phyloP scores from a whole-genome alignment of 371 early-diverging fungal genomes.

The Gilbertella persicaria region DNA sequence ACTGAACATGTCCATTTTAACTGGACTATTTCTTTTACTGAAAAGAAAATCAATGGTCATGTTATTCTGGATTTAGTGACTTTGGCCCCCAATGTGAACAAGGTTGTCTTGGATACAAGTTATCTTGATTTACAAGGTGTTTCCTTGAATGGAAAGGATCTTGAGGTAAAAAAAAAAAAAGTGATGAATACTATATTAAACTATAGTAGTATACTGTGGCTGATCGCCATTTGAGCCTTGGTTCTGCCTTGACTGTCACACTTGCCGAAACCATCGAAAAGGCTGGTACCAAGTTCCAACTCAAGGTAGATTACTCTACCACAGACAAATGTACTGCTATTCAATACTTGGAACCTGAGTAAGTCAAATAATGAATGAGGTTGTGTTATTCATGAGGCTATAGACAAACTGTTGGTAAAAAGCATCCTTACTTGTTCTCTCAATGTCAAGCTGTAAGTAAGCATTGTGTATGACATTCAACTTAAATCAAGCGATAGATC shows the following conservation, averaged over 20 bases:
- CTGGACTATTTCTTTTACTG: slow-evolving; percentile 75
- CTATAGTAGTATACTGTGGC: slow-evolving; percentile 53
- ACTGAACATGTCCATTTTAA: slow-evolving; percentile 78
- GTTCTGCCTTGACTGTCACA: slow-evolving; percentile 73
- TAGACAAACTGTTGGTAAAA: slow-evolving; percentile 92
- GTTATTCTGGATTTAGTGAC: slow-evolving; percentile 65
- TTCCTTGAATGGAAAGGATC: slow-evolving; percentile 32
- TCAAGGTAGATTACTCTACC: slow-evolving; percentile 80
- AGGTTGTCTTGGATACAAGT: slow-evolving; percentile 82
- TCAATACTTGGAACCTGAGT: slow-evolving; percentile 90
- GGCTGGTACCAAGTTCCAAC: slow-evolving; percentile 46
- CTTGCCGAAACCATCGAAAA: slow-evolving; percentile 48
- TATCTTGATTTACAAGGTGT: slow-evolving; percentile 63
- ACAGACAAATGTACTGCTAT: slow-evolving; percentile 82
- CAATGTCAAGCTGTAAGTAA: slow-evolving; percentile 86
- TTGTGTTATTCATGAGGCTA: background rate
- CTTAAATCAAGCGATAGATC: slow-evolving; percentile 50
- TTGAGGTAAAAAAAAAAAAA: slow-evolving; percentile 42
- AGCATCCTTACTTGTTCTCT: slow-evolving; percentile 92
- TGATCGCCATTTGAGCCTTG: slow-evolving; percentile 67
- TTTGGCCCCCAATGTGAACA: slow-evolving; percentile 46
- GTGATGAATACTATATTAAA: background rate
- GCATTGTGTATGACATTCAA: background rate
- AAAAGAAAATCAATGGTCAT: slow-evolving; percentile 67
- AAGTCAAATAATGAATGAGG: slow-evolving; percentile 14